phyloP scores from a whole-genome alignment of 2,329 filamentous ascomycete genomes.

The Drechslerella coelobrocha region DNA sequence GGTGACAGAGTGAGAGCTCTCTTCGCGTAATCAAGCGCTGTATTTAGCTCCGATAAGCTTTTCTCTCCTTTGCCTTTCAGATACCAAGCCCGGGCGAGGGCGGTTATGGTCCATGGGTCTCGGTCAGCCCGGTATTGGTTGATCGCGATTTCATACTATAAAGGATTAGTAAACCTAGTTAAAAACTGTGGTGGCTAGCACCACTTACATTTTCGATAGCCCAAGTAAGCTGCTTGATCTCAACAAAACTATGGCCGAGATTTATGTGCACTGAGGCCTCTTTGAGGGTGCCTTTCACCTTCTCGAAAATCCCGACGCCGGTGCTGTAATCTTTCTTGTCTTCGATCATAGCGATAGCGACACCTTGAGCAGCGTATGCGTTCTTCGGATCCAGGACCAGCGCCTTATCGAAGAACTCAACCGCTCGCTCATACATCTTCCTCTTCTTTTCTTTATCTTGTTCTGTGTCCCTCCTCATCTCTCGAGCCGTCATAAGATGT shows the following conservation, averaged over 20 bases:
- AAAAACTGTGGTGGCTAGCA: background rate
- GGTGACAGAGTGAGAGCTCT: conserved; percentile 78
- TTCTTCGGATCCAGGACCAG: conserved; percentile 93
- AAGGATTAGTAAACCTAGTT: conserved; percentile 46
- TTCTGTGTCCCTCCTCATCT: conserved; percentile 91
- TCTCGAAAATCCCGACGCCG: conserved; percentile 85
- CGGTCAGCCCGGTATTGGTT: conserved; percentile 75
- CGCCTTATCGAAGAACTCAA: conserved; percentile 98
- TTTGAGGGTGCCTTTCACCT: conserved; percentile 86
- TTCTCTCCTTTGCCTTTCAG: conserved; percentile 74
- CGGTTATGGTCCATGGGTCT: conserved; percentile 80
- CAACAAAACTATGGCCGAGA: conserved; percentile 88
- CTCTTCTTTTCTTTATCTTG: conserved; percentile 88
- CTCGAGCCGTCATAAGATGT: conserved; percentile 79
- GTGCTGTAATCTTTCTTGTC: conserved; percentile 87
- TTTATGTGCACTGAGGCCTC: conserved; percentile 91
- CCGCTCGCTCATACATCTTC: conserved; percentile 84
- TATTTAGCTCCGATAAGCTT: conserved; percentile 66
- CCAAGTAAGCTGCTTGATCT: conserved; percentile 86
- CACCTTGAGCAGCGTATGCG: conserved; percentile 92
- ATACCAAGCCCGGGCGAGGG: conserved; percentile 85
- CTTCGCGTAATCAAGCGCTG: conserved; percentile 68
- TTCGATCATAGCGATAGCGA: conserved; percentile 91
- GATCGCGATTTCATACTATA: conserved; percentile 80
- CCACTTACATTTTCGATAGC: conserved; percentile 77